These are phyloP conservation scores for Plasmodium vinckei DNA, from an alignment of 169 alveolate genomes.

Conservation along the genomic window DNA sequence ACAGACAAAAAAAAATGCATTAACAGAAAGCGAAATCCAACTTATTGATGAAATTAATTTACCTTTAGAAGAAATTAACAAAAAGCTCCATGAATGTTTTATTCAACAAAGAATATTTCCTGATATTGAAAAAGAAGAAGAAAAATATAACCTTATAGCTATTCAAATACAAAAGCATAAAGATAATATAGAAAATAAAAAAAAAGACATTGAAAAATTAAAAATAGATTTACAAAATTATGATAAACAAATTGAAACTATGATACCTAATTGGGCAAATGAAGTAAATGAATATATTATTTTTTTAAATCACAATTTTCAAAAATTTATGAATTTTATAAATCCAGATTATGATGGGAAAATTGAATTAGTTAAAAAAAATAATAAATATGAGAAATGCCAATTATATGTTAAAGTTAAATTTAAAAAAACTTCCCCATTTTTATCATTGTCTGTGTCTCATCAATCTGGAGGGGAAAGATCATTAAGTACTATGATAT, in stretches of 20 bases:
- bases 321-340: slow-evolving; percentile 78
- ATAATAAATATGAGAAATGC: slow-evolving; percentile 78
- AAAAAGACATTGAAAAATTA: slow-evolving; percentile 39
- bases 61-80: slow-evolving; percentile 77
- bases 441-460: slow-evolving; percentile 80
- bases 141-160: slow-evolving; percentile 76
- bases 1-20: slow-evolving; percentile 66
- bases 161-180: slow-evolving; percentile 62
- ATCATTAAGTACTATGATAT: slow-evolving; percentile 85
- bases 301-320: slow-evolving; percentile 78
- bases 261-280: slow-evolving; percentile 72
- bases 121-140: slow-evolving; percentile 78
- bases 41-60: slow-evolving; percentile 64
- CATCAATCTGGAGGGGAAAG: slow-evolving; percentile 88
- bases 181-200: slow-evolving; percentile 57
- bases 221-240: slow-evolving; percentile 4
- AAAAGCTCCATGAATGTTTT: slow-evolving; percentile 77
- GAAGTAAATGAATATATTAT: slow-evolving; percentile 74
- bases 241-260: slow-evolving; percentile 13
- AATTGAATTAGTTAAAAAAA: slow-evolving; percentile 78
- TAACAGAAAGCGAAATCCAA: slow-evolving; percentile 50
- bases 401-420: slow-evolving; percentile 78
- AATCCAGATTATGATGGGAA: slow-evolving; percentile 82
- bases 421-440: slow-evolving; percentile 79
- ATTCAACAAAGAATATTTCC: slow-evolving; percentile 77